Evolutionary conservation across 2,329 filamentous ascomycete genomes (phyloP), one percentile per base, ranked within the genome.

Genomic region (Fusarium sororula): DNA sequence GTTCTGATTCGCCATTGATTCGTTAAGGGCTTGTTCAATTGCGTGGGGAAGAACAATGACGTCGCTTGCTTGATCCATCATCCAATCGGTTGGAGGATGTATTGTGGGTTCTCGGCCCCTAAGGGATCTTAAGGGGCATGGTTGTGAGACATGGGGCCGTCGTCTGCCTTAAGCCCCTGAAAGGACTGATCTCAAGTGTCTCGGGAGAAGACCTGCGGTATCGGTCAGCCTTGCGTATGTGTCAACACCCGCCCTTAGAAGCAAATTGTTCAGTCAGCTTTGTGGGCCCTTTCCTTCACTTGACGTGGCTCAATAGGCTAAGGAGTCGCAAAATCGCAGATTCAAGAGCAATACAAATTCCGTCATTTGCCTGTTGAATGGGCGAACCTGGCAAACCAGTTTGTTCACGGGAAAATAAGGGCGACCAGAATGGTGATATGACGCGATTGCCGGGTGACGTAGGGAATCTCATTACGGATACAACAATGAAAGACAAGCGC

Each of bases 11-110:
- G 77, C 63, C 74, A 37, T 39, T 57, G 45, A 59, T 47, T 60
- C 53, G 53, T 64, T 48, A 68, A 70, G 41, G 58, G 51, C 60
- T 70, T 54, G 63, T 47, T 70, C 48, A 65, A 53, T 45, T 67
- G 55, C 75, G 77, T 73, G 74, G 77, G 75, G 75, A 70, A 72
- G 63, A 47, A 48, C 50, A 70, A 79, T 79, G 77, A 79, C 77
- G 77, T 79, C 74, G 67, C 63, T 59, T 68, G 60, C 64, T 63
- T 58, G 53, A 17, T 26, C 24, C n/a, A 64, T 54, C 60, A 35
- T 42, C 76, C 76, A 78, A 78, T 78, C 76, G 76, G 76, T 66
- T 78, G 66, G 57, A 57, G 57, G 20, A 65, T 74, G 50, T 60
- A 67, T 62, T 71, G 65, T 66, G 70, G 74, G 72, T 71, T 67